Evolutionary conservation across 2,329 filamentous ascomycete species (phyloP).

Genomic region (Aspergillus felis): DNA sequence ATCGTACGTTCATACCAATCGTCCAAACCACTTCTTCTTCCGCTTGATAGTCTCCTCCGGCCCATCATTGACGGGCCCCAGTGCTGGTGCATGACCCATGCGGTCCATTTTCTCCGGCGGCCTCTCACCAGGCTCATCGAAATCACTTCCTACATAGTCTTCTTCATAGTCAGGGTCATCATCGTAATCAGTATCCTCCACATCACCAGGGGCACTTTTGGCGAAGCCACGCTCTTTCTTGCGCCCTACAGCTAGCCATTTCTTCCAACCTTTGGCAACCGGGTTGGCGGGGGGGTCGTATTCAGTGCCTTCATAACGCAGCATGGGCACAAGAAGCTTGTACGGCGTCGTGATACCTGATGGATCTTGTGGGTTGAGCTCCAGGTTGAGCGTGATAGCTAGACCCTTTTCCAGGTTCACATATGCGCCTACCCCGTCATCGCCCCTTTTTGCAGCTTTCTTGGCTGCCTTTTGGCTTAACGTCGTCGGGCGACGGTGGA

Average conservation of each 20-base stretch:
- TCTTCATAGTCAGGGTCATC: constrained; percentile 20
- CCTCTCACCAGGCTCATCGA: constrained; percentile 10
- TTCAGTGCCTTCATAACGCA: constrained; percentile 52
- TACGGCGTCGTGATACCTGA: constrained; percentile 86
- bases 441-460: constrained; percentile 52
- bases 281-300: constrained; percentile 34
- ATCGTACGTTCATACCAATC: constrained; percentile 15
- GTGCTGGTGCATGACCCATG: constrained; percentile 14
- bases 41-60: constrained; percentile 14
- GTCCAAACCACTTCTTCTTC: constrained; percentile 33
- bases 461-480: constrained; percentile 60
- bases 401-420: constrained; percentile 79
- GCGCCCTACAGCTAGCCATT: constrained; percentile 31
- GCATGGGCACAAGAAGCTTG: constrained; percentile 74
- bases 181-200: constrained; percentile 22
- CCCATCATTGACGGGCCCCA: constrained; percentile 1
- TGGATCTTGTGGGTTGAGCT: constrained; percentile 80
- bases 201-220: neutral
- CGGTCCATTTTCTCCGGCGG: neutral
- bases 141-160: constrained; percentile 19
- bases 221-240: constrained; percentile 20
- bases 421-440: constrained; percentile 50
- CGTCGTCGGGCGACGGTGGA: constrained; percentile 68
- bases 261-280: constrained; percentile 38
- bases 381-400: constrained; percentile 83